A percentile compares a stretch with the other conserved stretches of the same genome.
phyloP scores from a whole-genome alignment of 2,329 filamentous ascomycete genomes.

The Tolypocladium endophyticum region DNA sequence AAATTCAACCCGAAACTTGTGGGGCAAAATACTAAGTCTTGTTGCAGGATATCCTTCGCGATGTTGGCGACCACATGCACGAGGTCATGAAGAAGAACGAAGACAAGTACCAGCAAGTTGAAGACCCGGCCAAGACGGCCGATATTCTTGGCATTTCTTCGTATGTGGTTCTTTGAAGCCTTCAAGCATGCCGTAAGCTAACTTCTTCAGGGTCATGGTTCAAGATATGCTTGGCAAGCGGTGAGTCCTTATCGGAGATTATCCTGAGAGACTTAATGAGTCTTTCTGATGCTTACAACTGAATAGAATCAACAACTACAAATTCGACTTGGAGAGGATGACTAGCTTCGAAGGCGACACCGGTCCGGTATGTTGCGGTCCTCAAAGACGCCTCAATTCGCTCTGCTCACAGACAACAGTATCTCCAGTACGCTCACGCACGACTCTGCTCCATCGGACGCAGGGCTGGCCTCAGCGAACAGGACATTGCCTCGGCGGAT shows the following conservation, averaged over 20 bases:
- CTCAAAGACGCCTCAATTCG: background rate
- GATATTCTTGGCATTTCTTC: conserved; percentile 79
- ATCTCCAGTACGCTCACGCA: conserved; percentile 74
- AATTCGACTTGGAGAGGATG: conserved; percentile 74
- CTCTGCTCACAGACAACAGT: conserved; percentile 19
- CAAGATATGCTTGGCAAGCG: conserved; percentile 96
- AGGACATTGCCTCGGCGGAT: conserved; percentile 53
- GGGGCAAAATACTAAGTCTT: background rate
- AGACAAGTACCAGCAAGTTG: conserved; percentile 82
- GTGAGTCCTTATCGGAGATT: conserved; percentile 28
- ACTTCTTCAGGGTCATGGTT: conserved; percentile 67
- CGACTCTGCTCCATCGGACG: conserved; percentile 57
- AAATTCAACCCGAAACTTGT: background rate
- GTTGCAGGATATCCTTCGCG: conserved; percentile 21
- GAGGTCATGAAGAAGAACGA: conserved; percentile 90
- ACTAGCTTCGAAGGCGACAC: conserved; percentile 78
- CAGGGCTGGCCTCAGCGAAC: conserved; percentile 39
- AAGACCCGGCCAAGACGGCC: conserved; percentile 68
- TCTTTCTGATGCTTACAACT: conserved; percentile 4
- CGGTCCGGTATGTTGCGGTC: conserved; percentile 37
- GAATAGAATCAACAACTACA: conserved; percentile 51
- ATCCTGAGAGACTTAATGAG: background rate
- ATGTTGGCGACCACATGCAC: conserved; percentile 92
- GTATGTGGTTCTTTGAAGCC: background rate
- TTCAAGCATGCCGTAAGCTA: background rate